A percentile compares a stretch with the other conserved stretches of the same genome.
phyloP scores from a whole-genome alignment of 2,329 filamentous ascomycete genomes.

The Ophiocordyceps camponoti-floridani region DNA sequence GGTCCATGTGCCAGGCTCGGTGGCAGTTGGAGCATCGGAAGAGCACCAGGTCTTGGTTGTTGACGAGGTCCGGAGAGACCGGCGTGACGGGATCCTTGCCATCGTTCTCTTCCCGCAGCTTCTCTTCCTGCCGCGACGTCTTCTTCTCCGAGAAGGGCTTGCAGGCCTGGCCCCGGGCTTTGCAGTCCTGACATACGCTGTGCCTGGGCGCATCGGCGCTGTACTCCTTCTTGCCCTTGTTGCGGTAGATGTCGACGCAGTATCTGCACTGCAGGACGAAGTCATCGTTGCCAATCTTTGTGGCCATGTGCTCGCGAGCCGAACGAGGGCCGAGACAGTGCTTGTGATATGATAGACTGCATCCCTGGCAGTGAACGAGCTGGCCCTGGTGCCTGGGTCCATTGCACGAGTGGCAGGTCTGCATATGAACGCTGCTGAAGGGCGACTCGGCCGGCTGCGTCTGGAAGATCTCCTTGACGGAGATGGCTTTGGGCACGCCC shows the following conservation, averaged over 20 bases:
- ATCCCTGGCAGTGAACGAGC: slow-evolving; percentile 81
- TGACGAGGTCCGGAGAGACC: slow-evolving; percentile 45
- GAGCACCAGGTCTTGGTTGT: slow-evolving; percentile 59
- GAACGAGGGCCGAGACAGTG: slow-evolving; percentile 59
- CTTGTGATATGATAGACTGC: slow-evolving; percentile 69
- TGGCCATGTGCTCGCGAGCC: slow-evolving; percentile 69
- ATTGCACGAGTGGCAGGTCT: slow-evolving; percentile 54
- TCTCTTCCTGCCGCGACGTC: slow-evolving; percentile 66
- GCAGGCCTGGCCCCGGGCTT: slow-evolving; percentile 48
- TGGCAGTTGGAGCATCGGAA: slow-evolving; percentile 70
- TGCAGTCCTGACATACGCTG: slow-evolving; percentile 55
- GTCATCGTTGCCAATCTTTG: slow-evolving; percentile 57
- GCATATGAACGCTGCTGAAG: slow-evolving; percentile 54
- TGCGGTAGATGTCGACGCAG: slow-evolving; percentile 52
- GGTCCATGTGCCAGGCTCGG: slow-evolving; percentile 67
- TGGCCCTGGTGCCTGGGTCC: slow-evolving; percentile 32
- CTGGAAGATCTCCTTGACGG: slow-evolving; percentile 59
- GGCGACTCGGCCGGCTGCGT: slow-evolving; percentile 38
- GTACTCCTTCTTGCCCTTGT: slow-evolving; percentile 39
- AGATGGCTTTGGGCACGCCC: slow-evolving; percentile 34
- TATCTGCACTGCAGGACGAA: slow-evolving; percentile 84
- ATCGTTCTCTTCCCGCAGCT: slow-evolving; percentile 58
- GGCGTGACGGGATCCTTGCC: slow-evolving; percentile 59
- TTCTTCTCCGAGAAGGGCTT: slow-evolving; percentile 54
- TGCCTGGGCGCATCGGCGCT: slow-evolving; percentile 43